Percentiles rank a stretch among this genome's conserved stretches.
Evolutionary conservation across 1,284 basidiomycete species (phyloP).

Genomic region (Nidula niveotomentosa): DNA sequence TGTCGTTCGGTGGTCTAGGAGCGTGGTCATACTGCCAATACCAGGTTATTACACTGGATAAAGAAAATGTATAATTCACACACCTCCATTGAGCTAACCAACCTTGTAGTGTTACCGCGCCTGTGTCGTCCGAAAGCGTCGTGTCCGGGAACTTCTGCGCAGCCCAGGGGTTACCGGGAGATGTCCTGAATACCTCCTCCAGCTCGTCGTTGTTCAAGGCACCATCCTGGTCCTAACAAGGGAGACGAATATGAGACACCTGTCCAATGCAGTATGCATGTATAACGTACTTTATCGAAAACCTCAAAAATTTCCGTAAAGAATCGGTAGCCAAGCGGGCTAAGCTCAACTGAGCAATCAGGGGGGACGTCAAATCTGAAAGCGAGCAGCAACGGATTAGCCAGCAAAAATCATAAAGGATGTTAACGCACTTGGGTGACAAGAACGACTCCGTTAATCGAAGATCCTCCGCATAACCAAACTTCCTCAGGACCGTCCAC

Average conservation of each 20-base stretch:
- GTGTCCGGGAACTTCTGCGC: conserved; percentile 87
- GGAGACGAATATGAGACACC: too few relatives aligned
- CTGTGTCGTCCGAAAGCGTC: conserved; percentile 87
- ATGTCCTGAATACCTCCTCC: conserved; percentile 88
- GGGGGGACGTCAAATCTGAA: conserved; percentile 86
- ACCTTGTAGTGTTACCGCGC: conserved; percentile 92
- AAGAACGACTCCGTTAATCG: conserved; percentile 88
- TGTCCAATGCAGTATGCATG: background rate
- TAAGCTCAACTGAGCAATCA: conserved; percentile 95
- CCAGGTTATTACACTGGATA: too few relatives aligned
- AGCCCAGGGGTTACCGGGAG: conserved; percentile 93
- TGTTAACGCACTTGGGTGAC: conserved; percentile 67
- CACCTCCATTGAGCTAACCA: conserved; percentile 99
- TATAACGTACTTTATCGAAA: conserved; percentile 80
- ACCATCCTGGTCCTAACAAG: conserved; percentile 86
- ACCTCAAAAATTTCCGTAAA: conserved; percentile 97
- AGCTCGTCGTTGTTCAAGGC: conserved; percentile 88
- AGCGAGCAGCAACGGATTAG: conserved; percentile 16
- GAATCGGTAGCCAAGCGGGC: conserved; percentile 93
- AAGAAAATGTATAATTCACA: conserved; percentile 4
- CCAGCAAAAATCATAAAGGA: conserved; percentile 6
- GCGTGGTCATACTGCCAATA: conserved; percentile 84
- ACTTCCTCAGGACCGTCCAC: conserved; percentile 94
- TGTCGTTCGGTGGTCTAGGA: conserved; percentile 90
- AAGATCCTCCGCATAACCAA: conserved; percentile 95